Evolutionary conservation across 805 yeast species (phyloP).

Genomic region (Blastobotrys parvus): DNA sequence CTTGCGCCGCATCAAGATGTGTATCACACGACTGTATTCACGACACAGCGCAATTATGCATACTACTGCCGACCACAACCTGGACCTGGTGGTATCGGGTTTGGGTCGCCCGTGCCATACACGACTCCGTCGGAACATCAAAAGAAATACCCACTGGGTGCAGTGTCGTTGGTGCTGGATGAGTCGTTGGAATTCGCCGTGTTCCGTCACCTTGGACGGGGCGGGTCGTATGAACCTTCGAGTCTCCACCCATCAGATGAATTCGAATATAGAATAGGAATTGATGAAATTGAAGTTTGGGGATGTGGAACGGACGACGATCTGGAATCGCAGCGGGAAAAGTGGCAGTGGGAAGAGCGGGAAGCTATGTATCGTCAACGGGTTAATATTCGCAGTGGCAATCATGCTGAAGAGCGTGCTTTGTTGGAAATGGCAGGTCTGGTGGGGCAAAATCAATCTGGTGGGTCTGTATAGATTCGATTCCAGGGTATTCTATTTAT

Average conservation of each 20-base stretch:
- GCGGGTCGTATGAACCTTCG: constrained; percentile 38
- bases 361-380: constrained; percentile 75
- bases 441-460: constrained; percentile 40
- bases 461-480: constrained; percentile 37
- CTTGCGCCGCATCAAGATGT: constrained; percentile 58
- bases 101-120: constrained; percentile 65
- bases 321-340: constrained; percentile 61
- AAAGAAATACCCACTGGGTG: constrained; percentile 46
- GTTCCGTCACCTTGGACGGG: constrained; percentile 59
- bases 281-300: constrained; percentile 81
- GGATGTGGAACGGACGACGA: constrained; percentile 82
- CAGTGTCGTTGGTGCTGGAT: constrained; percentile 72
- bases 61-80: constrained; percentile 47
- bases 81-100: constrained; percentile 75
- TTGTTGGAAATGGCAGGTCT: constrained; percentile 75
- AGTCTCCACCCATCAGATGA: constrained; percentile 19
- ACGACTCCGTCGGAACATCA: constrained; percentile 12
- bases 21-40: constrained; percentile 31
- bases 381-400: constrained; percentile 54
- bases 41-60: constrained; percentile 33
- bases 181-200: constrained; percentile 70
- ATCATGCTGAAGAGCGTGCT: constrained; percentile 65
- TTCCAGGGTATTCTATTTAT: background rate
- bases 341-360: constrained; percentile 87
- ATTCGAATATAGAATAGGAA: constrained; percentile 62